These are phyloP conservation scores for Gamarada debralockiae DNA, from an alignment of 495 filamentous ascomycete genomes.

Conservation along the genomic window DNA sequence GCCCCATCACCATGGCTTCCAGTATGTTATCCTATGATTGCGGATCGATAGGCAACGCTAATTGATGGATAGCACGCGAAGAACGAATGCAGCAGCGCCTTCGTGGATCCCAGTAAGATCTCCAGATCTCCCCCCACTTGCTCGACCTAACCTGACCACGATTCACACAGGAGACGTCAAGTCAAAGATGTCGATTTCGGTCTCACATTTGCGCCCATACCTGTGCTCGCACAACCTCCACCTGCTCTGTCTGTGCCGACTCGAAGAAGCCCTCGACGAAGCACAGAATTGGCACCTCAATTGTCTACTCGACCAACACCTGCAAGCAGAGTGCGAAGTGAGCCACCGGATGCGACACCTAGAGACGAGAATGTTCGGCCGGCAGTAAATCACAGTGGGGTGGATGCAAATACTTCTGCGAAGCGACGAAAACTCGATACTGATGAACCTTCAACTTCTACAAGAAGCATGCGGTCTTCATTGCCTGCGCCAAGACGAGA, in stretches of 20 bases:
- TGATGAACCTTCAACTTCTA: constrained; percentile 12
- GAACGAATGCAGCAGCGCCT: constrained; percentile 24
- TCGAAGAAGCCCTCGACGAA: background rate
- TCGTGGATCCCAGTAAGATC: constrained; percentile 23
- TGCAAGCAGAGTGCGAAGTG: background rate
- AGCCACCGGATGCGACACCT: background rate
- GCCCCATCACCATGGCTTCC: background rate
- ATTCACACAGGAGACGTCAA: constrained; percentile 17
- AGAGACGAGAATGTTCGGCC: background rate
- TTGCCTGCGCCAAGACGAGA: constrained; percentile 8
- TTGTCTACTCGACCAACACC: constrained; percentile 6
- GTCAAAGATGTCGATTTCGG: constrained; percentile 27
- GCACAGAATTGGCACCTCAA: constrained; percentile 7
- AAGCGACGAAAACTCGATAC: constrained; percentile 24
- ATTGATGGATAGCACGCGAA: constrained; percentile 16
- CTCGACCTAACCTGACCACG: background rate
- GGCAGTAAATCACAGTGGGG: constrained; percentile 1
- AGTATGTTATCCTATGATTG: background rate
- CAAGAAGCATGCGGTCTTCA: constrained; percentile 16
- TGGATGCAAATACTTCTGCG: constrained; percentile 25
- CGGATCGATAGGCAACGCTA: background rate
- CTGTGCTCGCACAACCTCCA: constrained; percentile 5
- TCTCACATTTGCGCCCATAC: constrained; percentile 16
- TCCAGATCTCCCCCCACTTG: background rate
- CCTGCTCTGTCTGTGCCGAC: background rate